Evolutionary conservation across 169 alveolate species (phyloP).

Genomic region (Blepharisma undulans): DNA sequence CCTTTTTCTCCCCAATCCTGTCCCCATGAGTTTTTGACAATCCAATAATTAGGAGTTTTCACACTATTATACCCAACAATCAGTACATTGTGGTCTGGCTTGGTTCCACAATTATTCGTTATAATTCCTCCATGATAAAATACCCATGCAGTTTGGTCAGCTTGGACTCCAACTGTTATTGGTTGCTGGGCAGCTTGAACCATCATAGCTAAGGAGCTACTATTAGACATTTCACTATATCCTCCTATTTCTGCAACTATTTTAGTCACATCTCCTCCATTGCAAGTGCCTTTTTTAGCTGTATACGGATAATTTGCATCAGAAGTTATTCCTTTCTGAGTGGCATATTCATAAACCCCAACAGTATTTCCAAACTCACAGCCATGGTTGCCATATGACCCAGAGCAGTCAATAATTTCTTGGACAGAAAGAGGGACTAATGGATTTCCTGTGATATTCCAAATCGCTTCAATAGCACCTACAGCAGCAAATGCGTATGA

Average conservation of each 20-base stretch:
- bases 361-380: constrained; percentile 51
- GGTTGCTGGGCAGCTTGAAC: constrained; percentile 70
- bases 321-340: constrained; percentile 65
- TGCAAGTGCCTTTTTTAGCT: constrained; percentile 66
- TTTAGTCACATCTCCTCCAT: neutral
- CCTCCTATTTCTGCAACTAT: neutral
- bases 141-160: constrained; percentile 84
- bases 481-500: constrained; percentile 72
- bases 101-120: constrained; percentile 75
- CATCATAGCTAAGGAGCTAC: constrained; percentile 44
- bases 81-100: constrained; percentile 84
- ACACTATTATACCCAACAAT: constrained; percentile 57
- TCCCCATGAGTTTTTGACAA: constrained; percentile 81
- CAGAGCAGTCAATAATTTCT: constrained; percentile 60
- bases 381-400: constrained; percentile 46
- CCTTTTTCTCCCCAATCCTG: constrained; percentile 74
- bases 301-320: constrained; percentile 76
- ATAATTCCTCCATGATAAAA: constrained; percentile 83
- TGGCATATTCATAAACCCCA: constrained; percentile 79
- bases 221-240: neutral
- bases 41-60: constrained; percentile 41
- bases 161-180: constrained; percentile 93
- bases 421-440: constrained; percentile 65
- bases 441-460: neutral
- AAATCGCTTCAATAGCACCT: constrained; percentile 47